Evolutionary conservation across 441 rosid genomes (phyloP).

Genomic region (Adansonia grandidieri): DNA sequence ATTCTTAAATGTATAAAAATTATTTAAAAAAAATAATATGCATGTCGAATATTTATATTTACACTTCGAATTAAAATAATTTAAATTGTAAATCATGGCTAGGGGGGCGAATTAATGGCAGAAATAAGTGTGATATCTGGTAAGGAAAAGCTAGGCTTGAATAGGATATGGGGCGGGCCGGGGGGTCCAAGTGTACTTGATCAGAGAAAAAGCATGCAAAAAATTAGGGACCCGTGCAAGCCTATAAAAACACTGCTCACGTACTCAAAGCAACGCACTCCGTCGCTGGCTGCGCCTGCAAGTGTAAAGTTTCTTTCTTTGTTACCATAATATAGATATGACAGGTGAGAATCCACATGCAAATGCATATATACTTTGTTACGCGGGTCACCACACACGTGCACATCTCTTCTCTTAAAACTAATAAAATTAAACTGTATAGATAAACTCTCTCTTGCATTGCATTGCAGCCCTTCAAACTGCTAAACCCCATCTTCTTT

Average conservation of each 20-base stretch:
- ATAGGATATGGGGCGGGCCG: slow-evolving; percentile 16
- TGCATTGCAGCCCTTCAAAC: neutral
- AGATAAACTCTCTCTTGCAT: neutral
- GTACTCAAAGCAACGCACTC: neutral
- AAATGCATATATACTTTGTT: neutral
- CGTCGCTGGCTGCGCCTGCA: neutral
- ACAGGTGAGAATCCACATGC: neutral
- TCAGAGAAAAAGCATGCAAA: slow-evolving; percentile 13
- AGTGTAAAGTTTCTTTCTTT: slow-evolving; percentile 16
- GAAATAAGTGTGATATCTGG: neutral
- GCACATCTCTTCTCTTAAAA: neutral
- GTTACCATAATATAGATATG: neutral
- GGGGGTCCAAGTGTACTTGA: slow-evolving; percentile 30
- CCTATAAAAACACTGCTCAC: neutral
- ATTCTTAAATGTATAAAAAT: too few species aligned
- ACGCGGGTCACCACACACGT: neutral
- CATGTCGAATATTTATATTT: too few species aligned
- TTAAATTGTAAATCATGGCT: neutral
- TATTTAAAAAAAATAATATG: too few species aligned
- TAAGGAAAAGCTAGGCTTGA: neutral
- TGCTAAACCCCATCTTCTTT: neutral
- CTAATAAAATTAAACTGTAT: neutral
- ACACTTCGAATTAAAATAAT: too few species aligned
- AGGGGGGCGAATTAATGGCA: neutral
- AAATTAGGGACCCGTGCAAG: slow-evolving; percentile 2